These are phyloP conservation scores for Candida boidinii DNA, from an alignment of 805 yeast genomes.

Conservation along the genomic window DNA sequence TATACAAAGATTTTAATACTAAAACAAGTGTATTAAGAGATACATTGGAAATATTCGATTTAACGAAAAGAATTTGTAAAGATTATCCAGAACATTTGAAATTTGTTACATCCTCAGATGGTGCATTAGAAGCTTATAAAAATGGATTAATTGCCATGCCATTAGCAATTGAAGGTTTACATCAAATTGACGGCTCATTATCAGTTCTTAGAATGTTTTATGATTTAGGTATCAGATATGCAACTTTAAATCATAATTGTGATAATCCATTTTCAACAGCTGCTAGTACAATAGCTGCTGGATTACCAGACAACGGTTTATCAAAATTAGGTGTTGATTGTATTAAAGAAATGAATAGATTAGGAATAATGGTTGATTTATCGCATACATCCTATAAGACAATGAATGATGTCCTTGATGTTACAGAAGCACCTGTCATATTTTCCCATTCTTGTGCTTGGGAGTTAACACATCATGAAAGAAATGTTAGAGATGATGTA, in stretches of 20 bases:
- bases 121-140: slow-evolving; percentile 28
- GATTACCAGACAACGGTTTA: slow-evolving; percentile 36
- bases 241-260: slow-evolving; percentile 47
- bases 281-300: slow-evolving; percentile 38
- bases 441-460: slow-evolving; percentile 44
- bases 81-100: slow-evolving; percentile 30
- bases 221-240: slow-evolving; percentile 44
- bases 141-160: slow-evolving; percentile 33
- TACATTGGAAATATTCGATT: slow-evolving; percentile 47
- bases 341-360: slow-evolving; percentile 40
- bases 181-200: slow-evolving; percentile 40
- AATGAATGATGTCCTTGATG: slow-evolving; percentile 34
- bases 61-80: slow-evolving; percentile 33
- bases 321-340: slow-evolving; percentile 32
- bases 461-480: slow-evolving; percentile 28
- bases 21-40: slow-evolving; percentile 39
- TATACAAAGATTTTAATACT: slow-evolving; percentile 35
- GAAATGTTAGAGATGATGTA: slow-evolving; percentile 44
- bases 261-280: slow-evolving; percentile 53
- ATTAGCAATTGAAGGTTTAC: slow-evolving; percentile 47
- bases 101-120: slow-evolving; percentile 32
- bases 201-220: slow-evolving; percentile 40
- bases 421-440: slow-evolving; percentile 38
- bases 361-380: slow-evolving; percentile 47
- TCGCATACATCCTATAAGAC: slow-evolving; percentile 44